These are phyloP conservation scores for Przewalskia tangutica DNA, from an alignment of 257 asterid genomes.

Conservation along the genomic window DNA sequence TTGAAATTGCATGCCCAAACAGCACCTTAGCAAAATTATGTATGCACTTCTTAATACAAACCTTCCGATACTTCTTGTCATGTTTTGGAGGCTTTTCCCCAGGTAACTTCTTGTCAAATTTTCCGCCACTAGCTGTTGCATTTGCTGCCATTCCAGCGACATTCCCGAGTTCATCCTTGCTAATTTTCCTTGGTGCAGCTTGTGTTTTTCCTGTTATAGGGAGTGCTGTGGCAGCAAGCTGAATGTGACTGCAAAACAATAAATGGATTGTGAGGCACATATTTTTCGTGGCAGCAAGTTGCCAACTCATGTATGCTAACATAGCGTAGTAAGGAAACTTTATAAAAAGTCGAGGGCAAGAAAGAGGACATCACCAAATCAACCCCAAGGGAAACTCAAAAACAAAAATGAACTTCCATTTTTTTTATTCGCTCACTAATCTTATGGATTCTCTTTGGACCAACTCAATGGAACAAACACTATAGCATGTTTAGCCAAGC, in stretches of 20 bases:
- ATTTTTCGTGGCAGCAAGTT: neutral
- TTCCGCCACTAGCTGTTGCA: constrained; percentile 98
- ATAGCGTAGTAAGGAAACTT: neutral
- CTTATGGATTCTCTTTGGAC: neutral
- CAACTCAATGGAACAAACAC: neutral
- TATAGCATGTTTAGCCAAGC: neutral
- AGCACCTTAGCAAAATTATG: neutral
- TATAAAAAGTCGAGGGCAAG: neutral
- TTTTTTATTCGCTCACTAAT: neutral
- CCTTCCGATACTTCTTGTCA: constrained; percentile 91
- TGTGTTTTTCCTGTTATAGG: constrained; percentile 75
- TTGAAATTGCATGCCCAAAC: too few relatives aligned
- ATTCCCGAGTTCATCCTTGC: constrained; percentile 76
- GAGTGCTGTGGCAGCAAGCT: constrained; percentile 80
- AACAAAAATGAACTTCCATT: neutral
- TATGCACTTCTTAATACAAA: constrained; percentile 11
- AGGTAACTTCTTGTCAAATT: constrained; percentile 84
- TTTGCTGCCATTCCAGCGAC: constrained; percentile 96
- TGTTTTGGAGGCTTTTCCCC: constrained; percentile 88
- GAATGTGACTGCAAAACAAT: constrained; percentile 62
- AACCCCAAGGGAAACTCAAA: neutral
- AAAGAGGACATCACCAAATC: neutral
- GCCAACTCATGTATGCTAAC: neutral
- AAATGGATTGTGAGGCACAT: neutral
- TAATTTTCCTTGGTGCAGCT: constrained; percentile 46